phyloP scores from a whole-genome alignment of 495 filamentous ascomycete species.

The Penicillium maclennaniae region DNA sequence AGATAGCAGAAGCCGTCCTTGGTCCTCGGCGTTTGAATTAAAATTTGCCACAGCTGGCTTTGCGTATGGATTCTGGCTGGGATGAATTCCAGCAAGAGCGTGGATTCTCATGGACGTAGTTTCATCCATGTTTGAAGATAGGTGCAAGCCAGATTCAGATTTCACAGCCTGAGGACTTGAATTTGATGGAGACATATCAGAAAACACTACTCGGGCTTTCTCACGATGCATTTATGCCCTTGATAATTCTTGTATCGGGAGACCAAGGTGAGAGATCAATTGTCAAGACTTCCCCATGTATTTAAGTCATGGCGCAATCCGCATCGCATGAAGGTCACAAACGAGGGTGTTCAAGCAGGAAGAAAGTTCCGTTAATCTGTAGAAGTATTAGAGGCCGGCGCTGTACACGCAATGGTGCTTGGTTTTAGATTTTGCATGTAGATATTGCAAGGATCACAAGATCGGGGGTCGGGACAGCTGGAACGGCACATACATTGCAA shows the following conservation, averaged over 20 bases:
- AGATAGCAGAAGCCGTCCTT: not conserved
- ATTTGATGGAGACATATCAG: not conserved
- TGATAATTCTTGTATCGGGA: not conserved
- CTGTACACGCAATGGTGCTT: constrained; percentile 1
- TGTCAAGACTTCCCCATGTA: constrained; percentile 7
- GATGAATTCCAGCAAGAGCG: constrained; percentile 3
- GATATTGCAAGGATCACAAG: constrained; percentile 5
- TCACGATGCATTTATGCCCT: not conserved
- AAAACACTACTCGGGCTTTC: not conserved
- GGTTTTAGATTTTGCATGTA: constrained; percentile 4
- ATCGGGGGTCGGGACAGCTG: not conserved
- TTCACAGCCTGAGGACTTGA: not conserved
- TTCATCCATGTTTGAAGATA: constrained; percentile 15
- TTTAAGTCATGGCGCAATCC: constrained; percentile 2
- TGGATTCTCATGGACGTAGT: constrained; percentile 13
- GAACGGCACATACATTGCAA: constrained; percentile 8
- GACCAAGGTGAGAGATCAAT: constrained; percentile 5
- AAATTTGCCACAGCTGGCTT: constrained; percentile 8
- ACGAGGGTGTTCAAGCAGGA: not conserved
- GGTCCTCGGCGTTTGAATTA: not conserved
- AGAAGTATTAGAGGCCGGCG: not conserved
- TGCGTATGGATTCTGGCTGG: constrained; percentile 14
- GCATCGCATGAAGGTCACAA: not conserved
- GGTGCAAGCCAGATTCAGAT: constrained; percentile 1
- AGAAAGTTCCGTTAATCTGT: not conserved